Base-by-base conservation (phyloP, 352 stramenopile species). In the Blastocystis sp. region DNA sequence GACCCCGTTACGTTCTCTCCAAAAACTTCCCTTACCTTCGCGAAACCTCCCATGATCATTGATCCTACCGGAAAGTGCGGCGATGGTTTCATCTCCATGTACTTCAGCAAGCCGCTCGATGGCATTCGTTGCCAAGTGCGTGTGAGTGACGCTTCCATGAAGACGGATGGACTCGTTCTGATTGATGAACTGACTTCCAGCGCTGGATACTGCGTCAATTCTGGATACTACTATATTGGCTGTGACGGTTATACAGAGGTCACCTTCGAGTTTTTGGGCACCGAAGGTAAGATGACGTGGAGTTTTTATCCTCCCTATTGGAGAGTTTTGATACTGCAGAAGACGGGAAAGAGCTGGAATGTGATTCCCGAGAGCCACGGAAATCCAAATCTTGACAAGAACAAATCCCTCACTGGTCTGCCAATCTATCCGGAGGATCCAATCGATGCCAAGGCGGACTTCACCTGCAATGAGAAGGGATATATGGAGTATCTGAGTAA, bases 211-310 rank as follows among this genome's bases (percentile, higher is more conserved):
- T 72, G 61, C 36, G 32, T 72, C 32, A 72, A 72, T 36, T 36
- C 61, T 29, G 61, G 61, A 34, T 72, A 72, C 36, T 72, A 72
- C 21, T 72, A 72, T 27, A 72, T 72, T 72, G 34, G 34, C 8
- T 72, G 61, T 36, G 51, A n/a, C 27, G 61, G 4, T 48, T 9
- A 29, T 72, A 36, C 61, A 8, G 29, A 8, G 0, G 61, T 72
- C 14, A 72, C 48, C 34, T 29, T 72, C 14, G 51, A 72, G 34
- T 72, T n/a, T n/a, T n/a, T n/a, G n/a, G n/a, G n/a, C n/a, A n/a
- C n/a, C n/a, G n/a, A n/a, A n/a, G n/a, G n/a, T n/a, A n/a, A n/a
- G n/a, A n/a, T n/a, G n/a, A n/a, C n/a, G n/a, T n/a, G n/a, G n/a
- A n/a, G n/a, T n/a, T n/a, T n/a, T n/a, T n/a, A n/a, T n/a, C n/a